phyloP scores from a whole-genome alignment of 148 eudicot species.

The Chenopodium berlandieri region DNA sequence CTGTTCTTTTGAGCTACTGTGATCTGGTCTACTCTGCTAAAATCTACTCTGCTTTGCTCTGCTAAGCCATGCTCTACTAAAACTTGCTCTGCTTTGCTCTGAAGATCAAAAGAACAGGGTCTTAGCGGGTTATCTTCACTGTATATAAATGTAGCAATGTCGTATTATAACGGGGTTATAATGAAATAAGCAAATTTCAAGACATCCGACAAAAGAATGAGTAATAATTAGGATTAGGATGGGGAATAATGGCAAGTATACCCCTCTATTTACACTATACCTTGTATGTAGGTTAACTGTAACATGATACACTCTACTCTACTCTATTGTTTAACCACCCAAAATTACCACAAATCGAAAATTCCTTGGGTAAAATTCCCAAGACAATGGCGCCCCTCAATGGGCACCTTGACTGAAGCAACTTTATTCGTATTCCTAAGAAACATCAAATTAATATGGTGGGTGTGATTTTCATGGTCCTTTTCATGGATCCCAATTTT shows the following conservation, averaged over 20 bases:
- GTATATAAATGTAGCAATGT: no score
- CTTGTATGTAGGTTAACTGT: background rate
- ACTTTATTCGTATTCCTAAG: background rate
- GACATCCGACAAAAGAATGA: slow-evolving; percentile 10
- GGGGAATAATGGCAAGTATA: slow-evolving; percentile 6
- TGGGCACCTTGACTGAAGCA: slow-evolving; percentile 14
- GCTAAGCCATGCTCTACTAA: no score
- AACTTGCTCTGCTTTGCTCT: no score
- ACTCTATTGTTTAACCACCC: background rate
- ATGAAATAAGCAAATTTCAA: background rate
- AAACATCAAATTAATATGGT: background rate
- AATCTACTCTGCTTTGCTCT: no score
- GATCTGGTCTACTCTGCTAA: no score
- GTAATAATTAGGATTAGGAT: slow-evolving; percentile 4
- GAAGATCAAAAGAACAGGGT: no score
- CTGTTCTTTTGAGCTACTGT: no score
- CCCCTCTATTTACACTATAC: background rate
- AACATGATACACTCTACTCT: background rate
- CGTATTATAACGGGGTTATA: background rate
- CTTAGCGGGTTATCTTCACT: no score
- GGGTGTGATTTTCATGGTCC: slow-evolving; percentile 23
- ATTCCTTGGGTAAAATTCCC: slow-evolving; percentile 19
- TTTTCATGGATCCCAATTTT: slow-evolving; percentile 19
- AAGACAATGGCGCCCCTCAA: slow-evolving; percentile 24
- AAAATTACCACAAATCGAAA: slow-evolving; percentile 10